phyloP scores from a whole-genome alignment of 495 filamentous ascomycete genomes.

The Penicillium canescens region DNA sequence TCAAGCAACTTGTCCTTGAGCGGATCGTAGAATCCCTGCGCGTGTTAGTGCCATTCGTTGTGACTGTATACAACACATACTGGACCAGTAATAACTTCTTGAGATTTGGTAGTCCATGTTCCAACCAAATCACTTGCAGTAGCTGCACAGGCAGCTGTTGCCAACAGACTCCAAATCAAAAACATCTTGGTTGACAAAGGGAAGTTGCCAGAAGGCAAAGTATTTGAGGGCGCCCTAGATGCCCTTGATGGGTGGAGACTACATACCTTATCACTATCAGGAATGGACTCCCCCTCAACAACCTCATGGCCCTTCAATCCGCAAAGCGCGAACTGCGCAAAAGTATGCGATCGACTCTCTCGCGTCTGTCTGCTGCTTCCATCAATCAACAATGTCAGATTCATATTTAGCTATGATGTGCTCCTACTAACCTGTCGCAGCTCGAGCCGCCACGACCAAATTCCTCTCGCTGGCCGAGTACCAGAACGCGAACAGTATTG shows the following conservation, averaged over 20 bases:
- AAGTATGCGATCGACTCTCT: conserved; percentile 64
- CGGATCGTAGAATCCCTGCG: conserved; percentile 73
- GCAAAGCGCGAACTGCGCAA: conserved; percentile 76
- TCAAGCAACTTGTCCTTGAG: conserved; percentile 68
- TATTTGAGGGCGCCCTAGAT: conserved; percentile 8
- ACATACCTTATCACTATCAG: conserved; percentile 9
- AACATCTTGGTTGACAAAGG: conserved; percentile 19
- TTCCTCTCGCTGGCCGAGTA: conserved; percentile 68
- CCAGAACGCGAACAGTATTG: conserved; percentile 67
- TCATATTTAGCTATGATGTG: background rate
- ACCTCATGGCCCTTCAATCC: conserved; percentile 53
- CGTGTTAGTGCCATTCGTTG: conserved; percentile 2
- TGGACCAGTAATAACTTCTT: conserved; percentile 70
- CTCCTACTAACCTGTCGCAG: conserved; percentile 42
- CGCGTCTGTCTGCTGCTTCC: conserved; percentile 54
- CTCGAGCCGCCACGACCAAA: conserved; percentile 54
- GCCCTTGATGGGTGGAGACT: conserved; percentile 25
- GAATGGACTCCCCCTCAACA: conserved; percentile 9
- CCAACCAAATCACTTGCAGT: conserved; percentile 57
- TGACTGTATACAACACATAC: conserved; percentile 41
- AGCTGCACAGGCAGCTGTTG: conserved; percentile 29
- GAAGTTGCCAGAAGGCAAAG: conserved; percentile 12
- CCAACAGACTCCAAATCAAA: conserved; percentile 26
- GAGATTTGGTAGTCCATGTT: conserved; percentile 79
- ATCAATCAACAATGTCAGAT: conserved; percentile 66